Evolutionary conservation across 345 rosid species (phyloP), one percentile per base, ranked within the genome.

Genomic region (Populus euphratica): DNA sequence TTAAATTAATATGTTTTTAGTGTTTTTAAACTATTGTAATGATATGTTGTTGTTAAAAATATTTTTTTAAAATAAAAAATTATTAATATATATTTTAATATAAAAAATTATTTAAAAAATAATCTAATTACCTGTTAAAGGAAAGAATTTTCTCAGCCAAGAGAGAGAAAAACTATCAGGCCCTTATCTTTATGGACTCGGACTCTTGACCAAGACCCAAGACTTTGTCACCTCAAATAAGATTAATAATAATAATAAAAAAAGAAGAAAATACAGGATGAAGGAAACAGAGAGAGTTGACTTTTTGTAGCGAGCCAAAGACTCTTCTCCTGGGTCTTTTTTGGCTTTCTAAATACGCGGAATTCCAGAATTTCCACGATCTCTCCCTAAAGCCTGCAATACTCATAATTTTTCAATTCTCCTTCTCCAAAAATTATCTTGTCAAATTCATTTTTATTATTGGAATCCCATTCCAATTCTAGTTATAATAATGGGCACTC

Each of bases 401-500:
- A 47, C 16, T 47, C 27, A 68, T 62, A 8, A 6, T 0, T 27
- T 35, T 76, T 49, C 39, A 21, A 35, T 8, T 44, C 27, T 8
- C 54, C 6, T 21, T 39, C 11, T 4, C 21, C 50, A 47, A 66
- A 73, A 61, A 20, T 25, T 52, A 36, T 68, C 59, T 70, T 71
- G 73, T 39, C 39, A 29, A 76, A 49, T 69, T 72, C 33, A 16
- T 49, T 17, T 59, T 79, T 71, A 41, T 70, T 27, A 14, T 50
- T 73, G 49, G 52, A 43, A 68, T 33, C 18, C 8, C 8, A 70
- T 14, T 39, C 38, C 61, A 75, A 62, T 31, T 2, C 18, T 47
- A 47, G 50, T 13, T 12, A 47, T 47, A 47, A 47, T 13, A 47
- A 93, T 95, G 99, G 99, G 99, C 31, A 95, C 99, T n/a, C 99